Percentiles rank a stretch among this genome's conserved stretches.
Conservation (phyloP, 768 basidiomycete species). For the Russula lepida region DNA sequence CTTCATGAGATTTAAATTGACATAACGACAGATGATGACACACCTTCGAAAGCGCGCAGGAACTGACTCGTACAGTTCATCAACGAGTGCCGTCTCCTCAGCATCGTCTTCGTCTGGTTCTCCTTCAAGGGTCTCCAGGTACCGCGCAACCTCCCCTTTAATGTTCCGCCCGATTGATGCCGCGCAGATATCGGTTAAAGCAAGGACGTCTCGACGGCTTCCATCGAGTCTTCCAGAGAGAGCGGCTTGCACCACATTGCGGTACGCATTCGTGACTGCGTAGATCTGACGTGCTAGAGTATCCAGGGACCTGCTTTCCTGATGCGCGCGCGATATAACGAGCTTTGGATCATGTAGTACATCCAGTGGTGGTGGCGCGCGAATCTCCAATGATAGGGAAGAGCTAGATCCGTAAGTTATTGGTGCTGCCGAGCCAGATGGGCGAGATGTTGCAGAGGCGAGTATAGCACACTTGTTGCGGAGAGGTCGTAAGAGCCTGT, state of each 20-base stretch:
- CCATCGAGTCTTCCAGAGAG: slow-evolving; percentile 13
- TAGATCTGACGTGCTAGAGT: slow-evolving; percentile 43
- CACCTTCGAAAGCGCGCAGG: slow-evolving; percentile 48
- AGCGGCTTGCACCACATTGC: slow-evolving; percentile 39
- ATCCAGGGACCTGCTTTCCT: slow-evolving; percentile 30
- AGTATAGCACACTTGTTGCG: slow-evolving; percentile 38
- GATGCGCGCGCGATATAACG: slow-evolving; percentile 28
- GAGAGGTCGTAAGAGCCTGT: slow-evolving; percentile 41
- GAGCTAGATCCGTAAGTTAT: slow-evolving; percentile 19
- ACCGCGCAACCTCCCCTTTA: slow-evolving; percentile 25
- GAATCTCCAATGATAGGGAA: background rate
- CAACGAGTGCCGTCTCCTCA: slow-evolving; percentile 24
- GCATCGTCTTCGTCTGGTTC: slow-evolving; percentile 26
- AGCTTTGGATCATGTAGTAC: slow-evolving; percentile 34
- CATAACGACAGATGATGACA: slow-evolving; percentile 9
- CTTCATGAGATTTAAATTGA: background rate
- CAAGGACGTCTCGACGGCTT: slow-evolving; percentile 23
- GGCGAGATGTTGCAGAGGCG: slow-evolving; percentile 24
- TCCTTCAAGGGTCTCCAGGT: slow-evolving; percentile 19
- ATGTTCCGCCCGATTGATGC: slow-evolving; percentile 41
- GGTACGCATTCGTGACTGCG: slow-evolving; percentile 49
- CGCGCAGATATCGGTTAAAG: slow-evolving; percentile 41
- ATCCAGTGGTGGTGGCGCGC: slow-evolving; percentile 28
- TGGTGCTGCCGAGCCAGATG: slow-evolving; percentile 18
- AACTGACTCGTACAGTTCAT: slow-evolving; percentile 44